Percentiles rank a stretch among this genome's conserved stretches.
Evolutionary conservation across 805 yeast genomes (phyloP).

Genomic region (Candida takata): DNA sequence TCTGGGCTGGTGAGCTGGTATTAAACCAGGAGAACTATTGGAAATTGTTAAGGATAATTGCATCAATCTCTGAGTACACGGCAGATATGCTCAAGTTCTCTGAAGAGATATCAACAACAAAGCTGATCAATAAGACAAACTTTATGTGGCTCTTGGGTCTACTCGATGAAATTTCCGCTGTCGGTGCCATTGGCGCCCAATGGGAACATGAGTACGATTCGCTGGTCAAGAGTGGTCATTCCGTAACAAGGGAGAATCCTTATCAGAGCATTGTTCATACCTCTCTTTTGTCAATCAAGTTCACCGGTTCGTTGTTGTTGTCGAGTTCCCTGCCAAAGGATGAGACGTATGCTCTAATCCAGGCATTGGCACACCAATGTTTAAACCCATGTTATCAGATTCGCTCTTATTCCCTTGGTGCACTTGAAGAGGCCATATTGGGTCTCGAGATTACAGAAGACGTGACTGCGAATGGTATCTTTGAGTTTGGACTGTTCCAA

Average conservation of each 20-base stretch:
- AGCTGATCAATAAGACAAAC: conserved; percentile 38
- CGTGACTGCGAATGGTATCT: conserved; percentile 45
- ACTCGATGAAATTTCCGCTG: conserved; percentile 72
- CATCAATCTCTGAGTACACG: conserved; percentile 38
- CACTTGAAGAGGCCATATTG: conserved; percentile 44
- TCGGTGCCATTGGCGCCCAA: conserved; percentile 73
- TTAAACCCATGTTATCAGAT: conserved; percentile 81
- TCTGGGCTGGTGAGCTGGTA: conserved; percentile 24
- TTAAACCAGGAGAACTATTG: conserved; percentile 48
- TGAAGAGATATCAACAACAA: conserved; percentile 30
- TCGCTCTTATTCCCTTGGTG: conserved; percentile 54
- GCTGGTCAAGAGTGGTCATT: conserved; percentile 36
- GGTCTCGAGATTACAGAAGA: conserved; percentile 28
- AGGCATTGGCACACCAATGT: conserved; percentile 85
- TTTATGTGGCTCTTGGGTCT: conserved; percentile 64
- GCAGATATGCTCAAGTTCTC: conserved; percentile 40
- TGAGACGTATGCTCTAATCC: conserved; percentile 51
- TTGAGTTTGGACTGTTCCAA: conserved; percentile 73
- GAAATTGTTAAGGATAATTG: conserved; percentile 44
- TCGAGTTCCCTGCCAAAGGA: conserved; percentile 26
- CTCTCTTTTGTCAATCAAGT: conserved; percentile 54
- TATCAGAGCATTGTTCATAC: conserved; percentile 48
- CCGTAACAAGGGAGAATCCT: conserved; percentile 38
- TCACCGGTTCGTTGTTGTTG: conserved; percentile 48
- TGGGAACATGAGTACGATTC: conserved; percentile 60